Evolutionary conservation across 345 rosid species (phyloP), one percentile per base, ranked within the genome.

Genomic region (Pistacia vera): DNA sequence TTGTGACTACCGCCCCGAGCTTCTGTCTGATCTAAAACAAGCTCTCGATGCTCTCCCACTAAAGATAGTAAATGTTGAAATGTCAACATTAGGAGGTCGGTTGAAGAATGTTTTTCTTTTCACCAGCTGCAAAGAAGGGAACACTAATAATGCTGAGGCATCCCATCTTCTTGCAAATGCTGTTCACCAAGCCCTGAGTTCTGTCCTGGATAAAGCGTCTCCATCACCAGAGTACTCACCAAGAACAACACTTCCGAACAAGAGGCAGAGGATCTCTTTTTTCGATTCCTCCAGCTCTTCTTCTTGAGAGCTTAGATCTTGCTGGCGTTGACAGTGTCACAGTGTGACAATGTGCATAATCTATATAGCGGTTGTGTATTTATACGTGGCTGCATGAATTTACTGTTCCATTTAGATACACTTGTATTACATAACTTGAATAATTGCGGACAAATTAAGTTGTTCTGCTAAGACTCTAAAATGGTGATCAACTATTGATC

Each of bases 21-120:
- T 91, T 8, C 70, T 91, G 73, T 67, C 77, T 13, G 87, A 88
- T 58, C 70, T 91, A 65, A 77, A 85, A 73, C 86, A 79, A 82
- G 85, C 91, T 61, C 78, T 91, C 1, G 79, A 79, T 73, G 51
- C 81, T 4, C 91, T 91, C 59, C 83, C 76, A 14, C 59, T 90
- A n/a, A 84, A 79, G 72, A 73, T 90, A 22, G 68, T 71, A 33
- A 85, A 70, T 59, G 85, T 82, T 0, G 91, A 91, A 76, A 81
- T 90, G 68, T 89, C 92, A 20, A 91, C 88, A 17, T 66, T 91
- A 62, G 87, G 81, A 60, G 80, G 76, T 44, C 80, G 93, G 77
- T 25, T 88, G 85, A 91, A 78, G 85, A 78, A 72, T 25, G 85
- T 77, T 44, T 81, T 91, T 58, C 62, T 87, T 55, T 77, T 90